phyloP scores from a whole-genome alignment of 176 grass and related monocot genomes.

The Bonia amplexicaulis region DNA sequence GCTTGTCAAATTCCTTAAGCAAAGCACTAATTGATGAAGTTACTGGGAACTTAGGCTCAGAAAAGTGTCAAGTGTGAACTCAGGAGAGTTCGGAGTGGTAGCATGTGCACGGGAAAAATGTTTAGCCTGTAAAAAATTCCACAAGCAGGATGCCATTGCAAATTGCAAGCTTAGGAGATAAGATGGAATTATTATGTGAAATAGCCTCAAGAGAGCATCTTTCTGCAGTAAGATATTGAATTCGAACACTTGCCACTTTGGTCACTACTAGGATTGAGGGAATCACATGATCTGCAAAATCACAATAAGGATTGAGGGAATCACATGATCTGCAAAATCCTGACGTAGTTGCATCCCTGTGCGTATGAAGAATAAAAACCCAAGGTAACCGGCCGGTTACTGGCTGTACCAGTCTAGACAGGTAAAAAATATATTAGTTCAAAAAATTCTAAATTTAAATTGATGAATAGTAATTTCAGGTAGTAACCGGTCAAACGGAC shows the following conservation, averaged over 20 bases:
- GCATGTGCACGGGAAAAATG: background rate
- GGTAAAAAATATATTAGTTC: too few relatives aligned
- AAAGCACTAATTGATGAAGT: conserved; percentile 12
- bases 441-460: too few relatives aligned
- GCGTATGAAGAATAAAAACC: background rate
- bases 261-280: background rate
- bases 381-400: too few relatives aligned
- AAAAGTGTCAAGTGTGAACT: background rate
- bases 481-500: too few relatives aligned
- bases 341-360: background rate
- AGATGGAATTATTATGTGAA: conserved; percentile 18
- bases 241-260: conserved; percentile 7
- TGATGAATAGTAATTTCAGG: too few relatives aligned
- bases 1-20: conserved; percentile 27
- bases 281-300: conserved; percentile 17
- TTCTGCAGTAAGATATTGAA: conserved; percentile 7
- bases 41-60: background rate
- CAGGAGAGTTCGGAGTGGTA: background rate
- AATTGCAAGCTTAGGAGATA: background rate
- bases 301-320: background rate
- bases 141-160: background rate
- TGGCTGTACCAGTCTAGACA: too few relatives aligned
- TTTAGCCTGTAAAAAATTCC: background rate
- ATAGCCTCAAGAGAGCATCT: conserved; percentile 10
- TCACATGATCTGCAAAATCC: conserved; percentile 8